Conservation (phyloP, 257 asterid genomes). For the Ilex aquifolium region DNA sequence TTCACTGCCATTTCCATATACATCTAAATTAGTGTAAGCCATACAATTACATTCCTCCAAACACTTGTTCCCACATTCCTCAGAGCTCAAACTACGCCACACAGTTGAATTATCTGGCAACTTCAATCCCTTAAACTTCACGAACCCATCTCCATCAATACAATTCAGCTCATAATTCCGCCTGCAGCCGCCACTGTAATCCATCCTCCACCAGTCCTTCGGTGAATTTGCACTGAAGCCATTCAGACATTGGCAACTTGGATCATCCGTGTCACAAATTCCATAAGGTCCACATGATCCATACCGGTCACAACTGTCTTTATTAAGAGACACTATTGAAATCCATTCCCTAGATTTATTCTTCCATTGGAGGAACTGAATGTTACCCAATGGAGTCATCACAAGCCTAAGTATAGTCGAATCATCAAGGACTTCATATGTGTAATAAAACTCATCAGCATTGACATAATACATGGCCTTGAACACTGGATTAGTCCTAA, state of each 20-base stretch:
- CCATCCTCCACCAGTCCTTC: slow-evolving; percentile 16
- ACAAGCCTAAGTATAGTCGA: slow-evolving; percentile 20
- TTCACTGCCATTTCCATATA: slow-evolving; percentile 17
- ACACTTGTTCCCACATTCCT: slow-evolving; percentile 21
- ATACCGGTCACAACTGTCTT: slow-evolving; percentile 30
- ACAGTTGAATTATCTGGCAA: slow-evolving; percentile 29
- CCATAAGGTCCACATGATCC: slow-evolving; percentile 36
- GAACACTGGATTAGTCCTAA: slow-evolving; percentile 18
- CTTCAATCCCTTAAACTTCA: slow-evolving; percentile 20
- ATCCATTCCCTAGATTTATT: slow-evolving; percentile 21
- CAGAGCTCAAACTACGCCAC: slow-evolving; percentile 8
- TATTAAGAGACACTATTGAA: slow-evolving; percentile 18
- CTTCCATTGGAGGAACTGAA: slow-evolving; percentile 35
- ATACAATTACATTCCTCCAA: slow-evolving; percentile 28
- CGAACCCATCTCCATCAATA: slow-evolving; percentile 24
- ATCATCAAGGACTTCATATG: slow-evolving; percentile 20
- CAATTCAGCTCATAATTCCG: slow-evolving; percentile 20
- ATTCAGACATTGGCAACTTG: slow-evolving; percentile 25
- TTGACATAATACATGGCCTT: slow-evolving; percentile 9
- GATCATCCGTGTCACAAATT: slow-evolving; percentile 17
- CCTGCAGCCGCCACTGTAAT: slow-evolving; percentile 24
- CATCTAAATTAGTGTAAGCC: slow-evolving; percentile 27
- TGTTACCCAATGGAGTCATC: slow-evolving; percentile 23
- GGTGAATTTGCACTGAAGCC: slow-evolving; percentile 29
- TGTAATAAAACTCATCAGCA: slow-evolving; percentile 19